Evolutionary conservation across 148 eudicot species (phyloP).

Genomic region (Beta vulgaris): DNA sequence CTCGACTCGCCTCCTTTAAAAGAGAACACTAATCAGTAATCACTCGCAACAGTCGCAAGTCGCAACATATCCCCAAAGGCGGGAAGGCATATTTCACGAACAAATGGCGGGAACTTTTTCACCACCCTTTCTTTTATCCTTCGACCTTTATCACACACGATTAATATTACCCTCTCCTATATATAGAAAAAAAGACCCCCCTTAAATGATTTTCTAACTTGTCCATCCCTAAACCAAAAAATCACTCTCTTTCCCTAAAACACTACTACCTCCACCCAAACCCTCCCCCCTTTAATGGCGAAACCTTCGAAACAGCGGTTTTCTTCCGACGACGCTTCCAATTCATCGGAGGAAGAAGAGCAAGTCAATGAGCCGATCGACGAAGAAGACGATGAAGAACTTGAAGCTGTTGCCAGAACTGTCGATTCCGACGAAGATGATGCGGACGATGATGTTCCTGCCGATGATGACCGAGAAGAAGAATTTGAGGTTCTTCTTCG

Average conservation of each 20-base stretch:
- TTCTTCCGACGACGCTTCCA: constrained; percentile 41
- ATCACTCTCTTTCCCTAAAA: background rate
- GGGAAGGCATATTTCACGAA: constrained; percentile 5
- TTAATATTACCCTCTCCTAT: background rate
- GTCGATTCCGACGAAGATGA: constrained; percentile 45
- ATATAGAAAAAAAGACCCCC: background rate
- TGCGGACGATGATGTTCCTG: constrained; percentile 27
- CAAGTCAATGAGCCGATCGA: constrained; percentile 40
- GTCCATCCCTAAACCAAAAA: background rate
- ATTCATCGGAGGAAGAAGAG: constrained; percentile 55
- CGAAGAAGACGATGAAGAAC: constrained; percentile 70
- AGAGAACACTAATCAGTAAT: no score
- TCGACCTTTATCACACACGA: background rate
- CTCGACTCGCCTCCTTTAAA: no score
- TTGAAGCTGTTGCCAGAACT: constrained; percentile 55
- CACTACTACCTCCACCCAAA: background rate
- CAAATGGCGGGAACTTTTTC: constrained; percentile 31
- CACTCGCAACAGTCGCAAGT: background rate
- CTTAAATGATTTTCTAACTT: background rate
- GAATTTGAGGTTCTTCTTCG: constrained; percentile 28
- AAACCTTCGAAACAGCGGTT: constrained; percentile 46
- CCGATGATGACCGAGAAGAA: constrained; percentile 30
- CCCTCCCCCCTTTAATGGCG: constrained; percentile 35
- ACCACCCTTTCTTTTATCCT: background rate
- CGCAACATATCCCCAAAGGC: no score